Conservation (phyloP, 352 stramenopile species). For the Phytophthora kernoviae region DNA sequence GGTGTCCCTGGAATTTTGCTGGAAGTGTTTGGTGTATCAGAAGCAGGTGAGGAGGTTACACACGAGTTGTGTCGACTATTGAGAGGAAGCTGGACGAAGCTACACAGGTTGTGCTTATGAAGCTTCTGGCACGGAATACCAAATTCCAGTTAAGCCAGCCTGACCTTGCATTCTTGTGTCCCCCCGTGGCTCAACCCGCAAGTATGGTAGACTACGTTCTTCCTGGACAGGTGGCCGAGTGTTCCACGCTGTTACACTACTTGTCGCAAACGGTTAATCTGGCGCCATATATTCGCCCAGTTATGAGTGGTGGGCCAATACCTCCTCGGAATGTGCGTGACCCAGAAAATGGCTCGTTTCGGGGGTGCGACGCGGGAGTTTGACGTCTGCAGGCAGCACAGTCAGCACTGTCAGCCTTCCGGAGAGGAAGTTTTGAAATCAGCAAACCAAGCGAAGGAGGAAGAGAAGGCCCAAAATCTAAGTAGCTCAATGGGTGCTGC, state of each 20-base stretch:
- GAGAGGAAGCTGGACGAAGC: constrained; percentile 88
- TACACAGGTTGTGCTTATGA: constrained; percentile 88
- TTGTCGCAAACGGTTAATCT: constrained; percentile 66
- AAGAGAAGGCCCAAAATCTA: neutral
- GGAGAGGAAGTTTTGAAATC: constrained; percentile 25
- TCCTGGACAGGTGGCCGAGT: constrained; percentile 41
- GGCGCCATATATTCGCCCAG: constrained; percentile 60
- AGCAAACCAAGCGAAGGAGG: constrained; percentile 7
- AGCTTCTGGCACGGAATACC: constrained; percentile 79
- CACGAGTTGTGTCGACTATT: constrained; percentile 80
- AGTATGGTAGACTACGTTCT: constrained; percentile 52
- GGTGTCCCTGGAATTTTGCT: constrained; percentile 63
- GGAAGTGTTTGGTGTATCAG: constrained; percentile 84
- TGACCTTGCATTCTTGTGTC: constrained; percentile 82
- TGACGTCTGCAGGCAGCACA: constrained; percentile 28
- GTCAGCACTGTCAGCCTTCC: constrained; percentile 23
- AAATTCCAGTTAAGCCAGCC: constrained; percentile 84
- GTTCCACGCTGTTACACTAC: constrained; percentile 50
- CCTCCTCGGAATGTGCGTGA: constrained; percentile 25
- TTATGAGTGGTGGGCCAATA: constrained; percentile 30
- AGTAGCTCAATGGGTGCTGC: neutral
- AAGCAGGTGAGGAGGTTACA: constrained; percentile 83
- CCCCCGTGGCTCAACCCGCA: constrained; percentile 43
- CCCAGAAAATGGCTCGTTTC: constrained; percentile 13
- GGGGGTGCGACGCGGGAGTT: constrained; percentile 22